A percentile compares a stretch with the other conserved stretches of the same genome.
These are phyloP conservation scores for Amphichorda felina DNA, from an alignment of 2,329 filamentous ascomycete species.

Conservation along the genomic window DNA sequence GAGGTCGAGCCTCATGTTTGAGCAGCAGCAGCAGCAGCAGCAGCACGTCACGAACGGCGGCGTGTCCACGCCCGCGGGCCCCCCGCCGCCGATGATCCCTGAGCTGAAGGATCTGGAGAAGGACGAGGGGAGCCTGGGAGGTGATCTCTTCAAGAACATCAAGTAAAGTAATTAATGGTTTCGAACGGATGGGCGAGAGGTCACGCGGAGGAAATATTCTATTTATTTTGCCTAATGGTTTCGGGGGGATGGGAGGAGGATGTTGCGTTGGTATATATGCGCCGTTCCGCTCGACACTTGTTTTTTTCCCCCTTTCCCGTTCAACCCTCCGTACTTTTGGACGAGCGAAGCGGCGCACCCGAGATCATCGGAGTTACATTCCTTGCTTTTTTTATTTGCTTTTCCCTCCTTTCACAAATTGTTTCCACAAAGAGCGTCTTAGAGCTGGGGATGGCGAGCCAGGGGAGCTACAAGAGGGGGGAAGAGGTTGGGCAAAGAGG, in stretches of 20 bases:
- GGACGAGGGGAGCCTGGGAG: slow-evolving; percentile 31
- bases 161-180: slow-evolving; percentile 32
- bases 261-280: too few species aligned
- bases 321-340: too few species aligned
- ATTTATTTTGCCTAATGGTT: too few species aligned
- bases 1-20: slow-evolving; percentile 30
- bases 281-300: too few species aligned
- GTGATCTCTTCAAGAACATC: slow-evolving; percentile 47
- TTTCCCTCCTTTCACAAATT: neutral
- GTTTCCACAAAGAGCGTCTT: neutral
- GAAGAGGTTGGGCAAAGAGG: neutral
- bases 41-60: slow-evolving; percentile 1
- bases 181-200: too few species aligned
- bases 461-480: neutral
- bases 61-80: slow-evolving; percentile 24
- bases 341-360: too few species aligned
- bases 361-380: too few species aligned
- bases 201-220: too few species aligned
- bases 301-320: too few species aligned
- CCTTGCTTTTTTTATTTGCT: neutral
- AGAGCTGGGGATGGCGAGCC: neutral
- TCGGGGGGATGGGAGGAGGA: too few species aligned
- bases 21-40: slow-evolving; percentile 15
- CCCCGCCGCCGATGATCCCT: slow-evolving; percentile 50
- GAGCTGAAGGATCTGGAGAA: slow-evolving; percentile 41